phyloP scores from a whole-genome alignment of 2,329 filamentous ascomycete species.

The Cryphonectria carpinicola region DNA sequence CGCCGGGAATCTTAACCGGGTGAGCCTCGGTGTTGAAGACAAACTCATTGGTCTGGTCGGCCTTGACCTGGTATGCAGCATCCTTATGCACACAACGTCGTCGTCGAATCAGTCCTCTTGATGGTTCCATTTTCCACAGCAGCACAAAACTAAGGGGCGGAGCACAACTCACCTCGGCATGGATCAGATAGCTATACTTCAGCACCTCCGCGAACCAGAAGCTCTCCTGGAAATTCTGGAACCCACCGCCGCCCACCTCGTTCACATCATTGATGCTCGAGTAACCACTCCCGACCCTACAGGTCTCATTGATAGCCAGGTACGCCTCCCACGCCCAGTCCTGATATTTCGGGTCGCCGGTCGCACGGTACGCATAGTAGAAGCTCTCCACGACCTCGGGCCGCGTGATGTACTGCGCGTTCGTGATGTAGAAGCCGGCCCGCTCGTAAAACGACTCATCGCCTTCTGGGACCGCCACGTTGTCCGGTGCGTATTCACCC shows the following conservation, averaged over 20 bases:
- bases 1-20: constrained; percentile 40
- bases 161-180: constrained; percentile 46
- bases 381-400: constrained; percentile 83
- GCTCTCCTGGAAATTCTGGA: constrained; percentile 76
- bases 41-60: constrained; percentile 49
- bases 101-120: constrained; percentile 28
- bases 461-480: constrained; percentile 45
- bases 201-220: constrained; percentile 88
- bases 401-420: constrained; percentile 67
- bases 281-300: constrained; percentile 68
- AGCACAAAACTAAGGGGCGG: constrained; percentile 9
- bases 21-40: constrained; percentile 57
- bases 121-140: not conserved
- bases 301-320: constrained; percentile 65
- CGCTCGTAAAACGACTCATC: constrained; percentile 64
- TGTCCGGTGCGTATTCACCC: constrained; percentile 41
- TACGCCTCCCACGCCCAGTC: constrained; percentile 86
- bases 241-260: constrained; percentile 60
- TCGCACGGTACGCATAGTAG: constrained; percentile 86
- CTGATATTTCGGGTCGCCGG: constrained; percentile 74
- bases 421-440: constrained; percentile 73
- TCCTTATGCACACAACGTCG: constrained; percentile 45
- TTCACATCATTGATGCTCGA: constrained; percentile 70
- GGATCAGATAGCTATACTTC: constrained; percentile 81
- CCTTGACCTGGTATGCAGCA: constrained; percentile 54